phyloP scores from a whole-genome alignment of 768 basidiomycete species.

The Xerocomus potaroensis region DNA sequence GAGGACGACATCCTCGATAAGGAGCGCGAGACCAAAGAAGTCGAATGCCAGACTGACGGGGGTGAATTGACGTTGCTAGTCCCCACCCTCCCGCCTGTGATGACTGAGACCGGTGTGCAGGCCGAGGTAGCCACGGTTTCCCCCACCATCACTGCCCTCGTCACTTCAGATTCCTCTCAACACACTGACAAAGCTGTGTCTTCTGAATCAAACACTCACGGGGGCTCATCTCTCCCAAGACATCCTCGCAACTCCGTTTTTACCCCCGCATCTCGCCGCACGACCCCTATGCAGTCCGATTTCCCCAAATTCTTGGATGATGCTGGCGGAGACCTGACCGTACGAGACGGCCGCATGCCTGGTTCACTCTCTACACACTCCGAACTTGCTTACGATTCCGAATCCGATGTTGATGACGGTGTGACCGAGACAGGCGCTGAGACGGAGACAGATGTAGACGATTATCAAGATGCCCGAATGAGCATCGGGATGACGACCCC shows the following conservation, averaged over 20 bases:
- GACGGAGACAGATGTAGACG: conserved; percentile 63
- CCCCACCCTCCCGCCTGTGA: conserved; percentile 28
- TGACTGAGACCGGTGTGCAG: conserved; percentile 40
- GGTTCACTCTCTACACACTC: conserved; percentile 17
- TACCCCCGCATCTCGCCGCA: conserved; percentile 32
- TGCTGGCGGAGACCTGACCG: conserved; percentile 30
- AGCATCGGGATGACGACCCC: conserved; percentile 60
- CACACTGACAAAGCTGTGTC: conserved; percentile 41
- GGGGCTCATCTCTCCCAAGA: conserved; percentile 29
- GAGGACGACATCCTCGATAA: conserved; percentile 36
- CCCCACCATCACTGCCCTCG: conserved; percentile 11
- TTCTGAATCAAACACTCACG: conserved; percentile 28
- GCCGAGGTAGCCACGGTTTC: conserved; percentile 26
- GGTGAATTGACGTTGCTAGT: conserved; percentile 30
- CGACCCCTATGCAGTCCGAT: conserved; percentile 48
- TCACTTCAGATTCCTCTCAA: conserved; percentile 29
- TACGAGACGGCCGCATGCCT: conserved; percentile 29
- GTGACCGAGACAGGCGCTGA: conserved; percentile 63
- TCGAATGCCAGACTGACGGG: conserved; percentile 63
- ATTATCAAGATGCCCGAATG: conserved; percentile 75
- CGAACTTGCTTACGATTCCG: conserved; percentile 40
- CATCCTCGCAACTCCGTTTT: conserved; percentile 16
- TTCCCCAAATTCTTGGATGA: conserved; percentile 36
- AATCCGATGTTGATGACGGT: conserved; percentile 39
- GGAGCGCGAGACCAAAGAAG: conserved; percentile 56